These are phyloP conservation scores for Phytophthora vignae DNA, from an alignment of 352 stramenopile genomes.

Conservation along the genomic window DNA sequence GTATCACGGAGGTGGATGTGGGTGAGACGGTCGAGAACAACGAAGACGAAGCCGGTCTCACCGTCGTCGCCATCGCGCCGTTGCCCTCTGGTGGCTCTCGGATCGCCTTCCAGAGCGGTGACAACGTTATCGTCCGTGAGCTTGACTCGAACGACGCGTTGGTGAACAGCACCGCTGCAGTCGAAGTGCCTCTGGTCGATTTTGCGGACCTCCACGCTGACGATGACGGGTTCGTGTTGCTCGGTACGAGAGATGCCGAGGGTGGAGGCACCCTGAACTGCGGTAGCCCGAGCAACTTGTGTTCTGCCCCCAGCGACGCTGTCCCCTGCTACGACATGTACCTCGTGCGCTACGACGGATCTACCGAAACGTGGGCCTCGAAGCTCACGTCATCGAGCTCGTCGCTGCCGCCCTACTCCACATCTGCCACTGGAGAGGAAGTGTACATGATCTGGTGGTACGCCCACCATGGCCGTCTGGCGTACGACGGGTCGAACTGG, in stretches of 20 bases:
- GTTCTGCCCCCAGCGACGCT: slow-evolving; percentile 23
- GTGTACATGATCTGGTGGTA: slow-evolving; percentile 76
- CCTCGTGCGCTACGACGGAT: slow-evolving; percentile 53
- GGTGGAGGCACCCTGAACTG: slow-evolving; percentile 59
- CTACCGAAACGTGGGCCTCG: slow-evolving; percentile 54
- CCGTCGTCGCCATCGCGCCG: slow-evolving; percentile 51
- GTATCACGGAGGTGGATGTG: slow-evolving; percentile 50
- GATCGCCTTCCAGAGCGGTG: slow-evolving; percentile 37
- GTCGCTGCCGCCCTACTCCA: slow-evolving; percentile 54
- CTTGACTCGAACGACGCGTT: slow-evolving; percentile 54
- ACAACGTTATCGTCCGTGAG: slow-evolving; percentile 49
- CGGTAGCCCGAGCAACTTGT: slow-evolving; percentile 59
- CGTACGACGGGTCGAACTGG: slow-evolving; percentile 63
- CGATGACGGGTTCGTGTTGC: slow-evolving; percentile 54
- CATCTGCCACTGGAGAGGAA: slow-evolving; percentile 41
- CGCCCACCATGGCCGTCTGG: slow-evolving; percentile 62
- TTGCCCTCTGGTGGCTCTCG: slow-evolving; percentile 53
- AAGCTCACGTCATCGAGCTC: slow-evolving; percentile 58
- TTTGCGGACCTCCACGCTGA: slow-evolving; percentile 62
- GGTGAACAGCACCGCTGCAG: slow-evolving; percentile 37
- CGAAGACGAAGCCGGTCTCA: slow-evolving; percentile 58
- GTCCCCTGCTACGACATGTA: slow-evolving; percentile 65
- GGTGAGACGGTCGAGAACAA: slow-evolving; percentile 39
- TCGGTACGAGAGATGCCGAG: slow-evolving; percentile 50
- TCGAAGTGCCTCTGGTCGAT: slow-evolving; percentile 44